Conservation (phyloP, 306 rosid species). For the Oemleria cerasiformis region DNA sequence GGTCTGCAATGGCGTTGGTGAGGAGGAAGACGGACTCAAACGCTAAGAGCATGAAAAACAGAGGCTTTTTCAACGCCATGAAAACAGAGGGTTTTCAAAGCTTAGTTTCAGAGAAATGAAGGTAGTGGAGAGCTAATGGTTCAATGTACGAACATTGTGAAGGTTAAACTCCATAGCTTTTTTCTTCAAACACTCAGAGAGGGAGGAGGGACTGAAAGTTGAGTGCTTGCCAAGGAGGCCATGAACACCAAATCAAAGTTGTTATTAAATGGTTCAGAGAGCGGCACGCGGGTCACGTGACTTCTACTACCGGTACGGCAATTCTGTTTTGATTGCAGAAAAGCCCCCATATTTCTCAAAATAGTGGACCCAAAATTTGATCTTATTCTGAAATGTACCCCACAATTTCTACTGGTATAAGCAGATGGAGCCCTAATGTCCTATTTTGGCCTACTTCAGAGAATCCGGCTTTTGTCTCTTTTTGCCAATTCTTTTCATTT, state of each 20-base stretch:
- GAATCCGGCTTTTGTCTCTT: conserved; percentile 38
- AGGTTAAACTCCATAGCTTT: conserved; percentile 27
- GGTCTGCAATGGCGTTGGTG: conserved; percentile 21
- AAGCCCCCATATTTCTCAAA: conserved; percentile 5
- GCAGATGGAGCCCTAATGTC: not conserved
- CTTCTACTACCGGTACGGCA: conserved; percentile 35
- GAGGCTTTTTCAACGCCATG: conserved; percentile 31
- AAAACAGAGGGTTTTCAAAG: not conserved
- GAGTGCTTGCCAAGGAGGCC: conserved; percentile 16
- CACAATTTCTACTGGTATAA: not conserved
- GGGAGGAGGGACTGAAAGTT: not conserved
- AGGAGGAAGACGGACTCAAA: conserved; percentile 17
- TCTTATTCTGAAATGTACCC: not conserved
- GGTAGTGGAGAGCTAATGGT: not conserved
- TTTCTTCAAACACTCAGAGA: not conserved
- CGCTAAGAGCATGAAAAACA: conserved; percentile 17
- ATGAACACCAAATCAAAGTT: conserved; percentile 19
- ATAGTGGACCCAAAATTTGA: not conserved
- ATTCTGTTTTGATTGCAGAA: conserved; percentile 3
- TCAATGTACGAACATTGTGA: not conserved
- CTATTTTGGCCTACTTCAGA: conserved; percentile 16
- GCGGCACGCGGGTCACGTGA: conserved; percentile 77
- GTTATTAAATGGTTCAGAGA: conserved; percentile 42
- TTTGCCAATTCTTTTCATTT: not conserved
- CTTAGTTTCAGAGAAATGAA: not conserved